Percentiles rank a stretch among this genome's conserved stretches.
phyloP scores from a whole-genome alignment of 2,329 filamentous ascomycete genomes.

The Aaosphaeria arxii region DNA sequence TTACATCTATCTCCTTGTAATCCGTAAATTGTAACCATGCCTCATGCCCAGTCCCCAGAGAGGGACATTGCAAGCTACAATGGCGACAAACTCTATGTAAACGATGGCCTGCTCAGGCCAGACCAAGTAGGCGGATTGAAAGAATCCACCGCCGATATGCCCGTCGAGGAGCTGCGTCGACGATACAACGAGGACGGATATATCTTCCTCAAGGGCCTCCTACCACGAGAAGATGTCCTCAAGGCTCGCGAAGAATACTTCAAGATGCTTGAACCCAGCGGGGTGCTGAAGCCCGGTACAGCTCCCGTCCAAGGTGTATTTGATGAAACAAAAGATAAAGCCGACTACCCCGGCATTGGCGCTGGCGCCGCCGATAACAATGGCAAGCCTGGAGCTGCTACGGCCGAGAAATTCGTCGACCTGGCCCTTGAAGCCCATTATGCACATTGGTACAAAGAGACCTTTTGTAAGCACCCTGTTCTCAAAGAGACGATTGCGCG shows the following conservation, averaged over 20 bases:
- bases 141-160: conserved; percentile 43
- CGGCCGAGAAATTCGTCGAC: conserved; percentile 46
- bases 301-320: conserved; percentile 55
- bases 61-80: conserved; percentile 19
- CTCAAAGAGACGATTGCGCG: conserved; percentile 50
- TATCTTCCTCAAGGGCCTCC: conserved; percentile 53
- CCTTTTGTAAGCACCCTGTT: conserved; percentile 53
- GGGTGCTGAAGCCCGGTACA: conserved; percentile 54
- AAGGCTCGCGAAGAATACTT: conserved; percentile 54
- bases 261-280: conserved; percentile 51
- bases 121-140: conserved; percentile 43
- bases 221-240: conserved; percentile 54
- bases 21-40: conserved; percentile 18
- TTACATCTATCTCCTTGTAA: too few relatives aligned
- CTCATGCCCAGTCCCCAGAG: conserved; percentile 28
- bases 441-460: conserved; percentile 45
- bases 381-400: conserved; percentile 42
- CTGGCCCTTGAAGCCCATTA: conserved; percentile 54
- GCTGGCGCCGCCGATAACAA: conserved; percentile 48
- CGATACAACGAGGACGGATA: conserved; percentile 53
- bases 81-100: conserved; percentile 39
- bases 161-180: conserved; percentile 47
- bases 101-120: conserved; percentile 46
- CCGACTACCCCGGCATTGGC: conserved; percentile 53
- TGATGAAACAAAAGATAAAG: conserved; percentile 40